Evolutionary conservation across 257 asterid genomes (phyloP).

Genomic region (Plantago major): DNA sequence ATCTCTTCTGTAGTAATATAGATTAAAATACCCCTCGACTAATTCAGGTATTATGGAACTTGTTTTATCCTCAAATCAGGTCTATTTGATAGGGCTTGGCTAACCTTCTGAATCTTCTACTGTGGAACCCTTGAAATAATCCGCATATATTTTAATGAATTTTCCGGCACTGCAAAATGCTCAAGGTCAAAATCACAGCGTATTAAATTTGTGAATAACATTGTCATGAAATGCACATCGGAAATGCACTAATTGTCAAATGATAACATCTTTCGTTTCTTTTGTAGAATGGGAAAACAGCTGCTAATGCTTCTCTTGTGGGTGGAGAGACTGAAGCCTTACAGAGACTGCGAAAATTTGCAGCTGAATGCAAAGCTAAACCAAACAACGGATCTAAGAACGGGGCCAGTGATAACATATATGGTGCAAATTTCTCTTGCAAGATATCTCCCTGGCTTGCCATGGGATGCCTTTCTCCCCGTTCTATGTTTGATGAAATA

Average conservation of each 20-base stretch:
- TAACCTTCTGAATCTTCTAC: neutral
- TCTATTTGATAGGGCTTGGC: neutral
- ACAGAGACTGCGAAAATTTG: slow-evolving; percentile 74
- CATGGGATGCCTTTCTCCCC: slow-evolving; percentile 98
- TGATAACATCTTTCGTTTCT: slow-evolving; percentile 12
- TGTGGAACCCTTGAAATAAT: neutral
- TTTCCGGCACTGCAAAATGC: too few species aligned
- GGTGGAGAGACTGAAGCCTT: slow-evolving; percentile 97
- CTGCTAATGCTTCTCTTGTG: slow-evolving; percentile 61
- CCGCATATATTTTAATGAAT: neutral
- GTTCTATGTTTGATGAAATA: slow-evolving; percentile 91
- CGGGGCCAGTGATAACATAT: slow-evolving; percentile 64
- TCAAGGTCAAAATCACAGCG: neutral
- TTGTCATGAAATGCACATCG: neutral
- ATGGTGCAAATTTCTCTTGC: slow-evolving; percentile 94
- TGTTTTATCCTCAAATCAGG: neutral
- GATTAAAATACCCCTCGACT: too few species aligned
- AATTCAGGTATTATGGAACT: too few species aligned
- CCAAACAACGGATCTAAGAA: slow-evolving; percentile 48
- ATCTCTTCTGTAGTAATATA: too few species aligned
- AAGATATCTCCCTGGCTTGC: slow-evolving; percentile 99
- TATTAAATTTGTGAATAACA: neutral
- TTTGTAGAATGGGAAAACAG: slow-evolving; percentile 59
- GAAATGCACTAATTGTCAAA: neutral
- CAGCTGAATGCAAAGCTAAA: slow-evolving; percentile 68